phyloP scores from a whole-genome alignment of 2,329 filamentous ascomycete species.

The Calonectria henricotiae region DNA sequence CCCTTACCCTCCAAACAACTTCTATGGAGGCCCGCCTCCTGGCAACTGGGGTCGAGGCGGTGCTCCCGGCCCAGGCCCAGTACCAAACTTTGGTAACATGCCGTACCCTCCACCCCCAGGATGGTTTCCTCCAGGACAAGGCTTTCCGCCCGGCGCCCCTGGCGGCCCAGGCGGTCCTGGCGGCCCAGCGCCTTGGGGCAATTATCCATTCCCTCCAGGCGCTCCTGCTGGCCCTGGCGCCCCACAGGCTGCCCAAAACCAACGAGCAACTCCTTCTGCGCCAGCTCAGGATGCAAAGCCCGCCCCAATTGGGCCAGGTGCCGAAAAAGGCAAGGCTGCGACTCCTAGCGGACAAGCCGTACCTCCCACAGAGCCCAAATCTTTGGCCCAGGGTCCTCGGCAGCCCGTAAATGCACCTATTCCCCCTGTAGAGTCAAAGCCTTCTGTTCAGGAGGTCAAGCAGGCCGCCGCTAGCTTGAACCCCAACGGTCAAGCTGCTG shows the following conservation, averaged over 20 bases:
- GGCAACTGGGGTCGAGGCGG: slow-evolving; percentile 71
- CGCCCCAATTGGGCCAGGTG: slow-evolving; percentile 68
- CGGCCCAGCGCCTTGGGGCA: slow-evolving; percentile 74
- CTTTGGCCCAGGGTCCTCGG: slow-evolving; percentile 63
- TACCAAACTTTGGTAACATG: slow-evolving; percentile 80
- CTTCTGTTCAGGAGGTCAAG: slow-evolving; percentile 66
- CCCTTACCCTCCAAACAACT: slow-evolving; percentile 65
- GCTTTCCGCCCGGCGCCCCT: slow-evolving; percentile 74
- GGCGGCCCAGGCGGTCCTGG: slow-evolving; percentile 67
- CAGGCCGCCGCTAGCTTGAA: slow-evolving; percentile 62
- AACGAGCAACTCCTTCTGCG: slow-evolving; percentile 68
- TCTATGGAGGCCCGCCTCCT: slow-evolving; percentile 69
- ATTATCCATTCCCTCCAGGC: slow-evolving; percentile 75
- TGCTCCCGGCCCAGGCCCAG: slow-evolving; percentile 72
- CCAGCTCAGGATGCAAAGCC: slow-evolving; percentile 63
- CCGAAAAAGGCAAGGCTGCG: slow-evolving; percentile 66
- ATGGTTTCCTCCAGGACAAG: slow-evolving; percentile 86
- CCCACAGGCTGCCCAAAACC: slow-evolving; percentile 73
- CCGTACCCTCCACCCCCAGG: slow-evolving; percentile 84
- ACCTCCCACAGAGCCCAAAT: slow-evolving; percentile 71
- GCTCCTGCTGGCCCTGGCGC: slow-evolving; percentile 62
- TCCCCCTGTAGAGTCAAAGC: slow-evolving; percentile 80
- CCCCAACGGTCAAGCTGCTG: slow-evolving; percentile 59
- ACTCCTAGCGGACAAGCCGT: slow-evolving; percentile 64
- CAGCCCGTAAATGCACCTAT: slow-evolving; percentile 71